Conservation (phyloP, 2,329 filamentous ascomycete species). For the Claviceps pusilla region DNA sequence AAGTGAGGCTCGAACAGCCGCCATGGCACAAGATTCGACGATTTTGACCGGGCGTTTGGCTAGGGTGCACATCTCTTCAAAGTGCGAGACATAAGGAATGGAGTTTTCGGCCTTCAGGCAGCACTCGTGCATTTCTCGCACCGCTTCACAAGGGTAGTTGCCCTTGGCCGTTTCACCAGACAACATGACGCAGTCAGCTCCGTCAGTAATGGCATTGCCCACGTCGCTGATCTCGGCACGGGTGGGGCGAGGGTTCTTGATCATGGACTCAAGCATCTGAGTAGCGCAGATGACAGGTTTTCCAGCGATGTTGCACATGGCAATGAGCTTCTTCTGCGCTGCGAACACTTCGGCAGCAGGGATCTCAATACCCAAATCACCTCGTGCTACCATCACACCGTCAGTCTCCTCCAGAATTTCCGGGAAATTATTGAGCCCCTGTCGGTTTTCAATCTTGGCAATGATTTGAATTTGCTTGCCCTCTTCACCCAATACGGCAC, state of each 20-base stretch:
- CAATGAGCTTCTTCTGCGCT: constrained; percentile 99
- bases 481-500: constrained; percentile 74
- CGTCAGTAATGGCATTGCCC: constrained; percentile 93
- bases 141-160: constrained; percentile 79
- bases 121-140: constrained; percentile 95
- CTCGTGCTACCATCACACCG: constrained; percentile 99
- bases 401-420: constrained; percentile 94
- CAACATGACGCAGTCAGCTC: constrained; percentile 98
- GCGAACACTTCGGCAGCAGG: constrained; percentile 97
- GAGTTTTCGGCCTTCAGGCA: constrained; percentile 94
- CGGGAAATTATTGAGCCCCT: constrained; percentile 98
- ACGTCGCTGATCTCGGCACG: constrained; percentile 98
- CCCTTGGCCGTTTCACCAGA: constrained; percentile 99
- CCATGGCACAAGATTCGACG: constrained; percentile 91
- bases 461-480: constrained; percentile 98
- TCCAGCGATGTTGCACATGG: constrained; percentile 98
- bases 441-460: constrained; percentile 99
- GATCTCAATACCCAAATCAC: constrained; percentile 92
- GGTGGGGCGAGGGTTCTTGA: constrained; percentile 96
- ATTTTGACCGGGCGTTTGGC: constrained; percentile 72
- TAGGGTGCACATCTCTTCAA: constrained; percentile 82
- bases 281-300: constrained; percentile 98
- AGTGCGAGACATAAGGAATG: constrained; percentile 91
- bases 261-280: constrained; percentile 99
- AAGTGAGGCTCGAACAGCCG: constrained; percentile 84